A percentile compares a stretch with the other conserved stretches of the same genome.
Conservation (phyloP, 2,329 filamentous ascomycete genomes). For the Claviceps fusiformis region DNA sequence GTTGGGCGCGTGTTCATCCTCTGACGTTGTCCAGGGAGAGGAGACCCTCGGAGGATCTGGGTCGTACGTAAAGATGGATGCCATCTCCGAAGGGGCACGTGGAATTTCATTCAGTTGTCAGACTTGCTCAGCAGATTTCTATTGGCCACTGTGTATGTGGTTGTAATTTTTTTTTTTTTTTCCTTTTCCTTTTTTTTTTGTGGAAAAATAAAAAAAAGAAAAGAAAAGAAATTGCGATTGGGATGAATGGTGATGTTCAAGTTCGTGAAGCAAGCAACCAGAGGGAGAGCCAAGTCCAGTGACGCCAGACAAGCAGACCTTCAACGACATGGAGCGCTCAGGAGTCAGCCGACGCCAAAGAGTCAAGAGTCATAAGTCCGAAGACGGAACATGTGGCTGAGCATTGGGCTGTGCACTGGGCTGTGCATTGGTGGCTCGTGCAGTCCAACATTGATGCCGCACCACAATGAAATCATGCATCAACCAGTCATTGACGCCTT, state of each 20-base stretch:
- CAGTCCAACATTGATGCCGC: too few relatives aligned
- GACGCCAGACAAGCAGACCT: too few relatives aligned
- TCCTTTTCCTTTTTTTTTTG: too few relatives aligned
- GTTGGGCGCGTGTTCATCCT: slow-evolving; percentile 21
- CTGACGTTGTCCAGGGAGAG: slow-evolving; percentile 71
- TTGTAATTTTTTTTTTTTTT: too few relatives aligned
- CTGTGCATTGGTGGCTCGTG: too few relatives aligned
- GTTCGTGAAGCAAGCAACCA: not conserved
- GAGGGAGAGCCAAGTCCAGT: not conserved
- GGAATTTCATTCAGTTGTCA: too few relatives aligned
- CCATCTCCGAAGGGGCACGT: slow-evolving; percentile 38
- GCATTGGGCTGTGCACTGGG: not conserved
- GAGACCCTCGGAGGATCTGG: slow-evolving; percentile 75
- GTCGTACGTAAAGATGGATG: slow-evolving; percentile 93
- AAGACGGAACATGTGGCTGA: not conserved
- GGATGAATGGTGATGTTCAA: not conserved
- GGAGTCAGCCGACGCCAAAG: too few relatives aligned
- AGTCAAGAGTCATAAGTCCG: not conserved
- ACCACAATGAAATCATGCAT: not conserved
- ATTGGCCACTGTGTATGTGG: not conserved
- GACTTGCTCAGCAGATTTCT: too few relatives aligned
- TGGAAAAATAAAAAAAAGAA: too few relatives aligned
- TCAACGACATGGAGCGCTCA: not conserved
- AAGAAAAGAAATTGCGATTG: too few relatives aligned
- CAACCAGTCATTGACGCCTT: too few relatives aligned